Evolutionary conservation across 805 yeast genomes (phyloP).

Genomic region (Millerozyma miso): DNA sequence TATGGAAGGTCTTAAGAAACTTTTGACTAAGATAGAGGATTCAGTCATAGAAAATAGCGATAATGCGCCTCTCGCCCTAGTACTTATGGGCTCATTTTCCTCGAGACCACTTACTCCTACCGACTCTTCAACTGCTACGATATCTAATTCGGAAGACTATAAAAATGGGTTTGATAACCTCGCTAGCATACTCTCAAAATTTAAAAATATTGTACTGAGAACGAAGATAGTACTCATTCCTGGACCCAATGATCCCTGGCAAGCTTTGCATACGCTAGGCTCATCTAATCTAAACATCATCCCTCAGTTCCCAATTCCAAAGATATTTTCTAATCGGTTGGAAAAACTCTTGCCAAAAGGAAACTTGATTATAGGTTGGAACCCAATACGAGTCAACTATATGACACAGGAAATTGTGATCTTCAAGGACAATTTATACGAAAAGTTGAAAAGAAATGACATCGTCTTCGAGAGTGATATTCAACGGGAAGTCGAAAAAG

Average conservation of each 20-base stretch:
- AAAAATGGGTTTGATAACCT: slow-evolving; percentile 70
- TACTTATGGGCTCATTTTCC: slow-evolving; percentile 78
- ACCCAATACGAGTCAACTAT: slow-evolving; percentile 77
- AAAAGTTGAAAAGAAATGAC: slow-evolving; percentile 67
- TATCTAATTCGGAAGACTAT: slow-evolving; percentile 53
- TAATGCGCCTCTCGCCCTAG: slow-evolving; percentile 58
- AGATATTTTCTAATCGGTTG: slow-evolving; percentile 64
- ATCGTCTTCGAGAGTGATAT: slow-evolving; percentile 47
- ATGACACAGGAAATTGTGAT: slow-evolving; percentile 79
- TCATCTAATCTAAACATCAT: slow-evolving; percentile 28
- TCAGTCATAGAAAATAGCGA: slow-evolving; percentile 33
- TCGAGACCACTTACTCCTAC: slow-evolving; percentile 60
- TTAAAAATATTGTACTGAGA: slow-evolving; percentile 46
- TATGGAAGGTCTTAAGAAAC: slow-evolving; percentile 60
- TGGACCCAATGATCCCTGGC: slow-evolving; percentile 94
- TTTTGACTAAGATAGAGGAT: slow-evolving; percentile 50
- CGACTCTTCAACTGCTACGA: slow-evolving; percentile 44
- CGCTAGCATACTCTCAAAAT: slow-evolving; percentile 59
- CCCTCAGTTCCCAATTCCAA: slow-evolving; percentile 73
- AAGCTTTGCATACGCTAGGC: slow-evolving; percentile 63
- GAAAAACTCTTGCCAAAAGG: slow-evolving; percentile 41
- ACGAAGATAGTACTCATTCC: slow-evolving; percentile 74
- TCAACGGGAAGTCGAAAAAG: slow-evolving; percentile 23
- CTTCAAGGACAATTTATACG: slow-evolving; percentile 67
- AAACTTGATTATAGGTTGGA: slow-evolving; percentile 45